Evolutionary conservation across 2,329 filamentous ascomycete genomes (phyloP).

Genomic region (Penicillium occitanis): DNA sequence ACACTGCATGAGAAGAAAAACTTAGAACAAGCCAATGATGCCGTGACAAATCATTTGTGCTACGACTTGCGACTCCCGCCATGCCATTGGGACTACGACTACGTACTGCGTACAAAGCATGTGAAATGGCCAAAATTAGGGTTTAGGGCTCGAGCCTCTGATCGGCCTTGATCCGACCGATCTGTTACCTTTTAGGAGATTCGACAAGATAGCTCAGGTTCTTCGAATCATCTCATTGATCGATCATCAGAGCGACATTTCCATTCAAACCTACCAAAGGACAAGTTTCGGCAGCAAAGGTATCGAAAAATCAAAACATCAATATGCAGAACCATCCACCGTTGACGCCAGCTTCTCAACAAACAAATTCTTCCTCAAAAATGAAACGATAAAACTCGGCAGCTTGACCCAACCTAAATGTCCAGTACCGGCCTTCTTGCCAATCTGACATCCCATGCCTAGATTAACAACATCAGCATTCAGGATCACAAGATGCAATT

Average conservation of each 20-base stretch:
- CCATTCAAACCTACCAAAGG: background rate
- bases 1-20: background rate
- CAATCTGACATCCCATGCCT: slow-evolving; percentile 20
- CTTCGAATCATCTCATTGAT: background rate
- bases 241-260: background rate
- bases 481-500: background rate
- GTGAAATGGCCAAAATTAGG: background rate
- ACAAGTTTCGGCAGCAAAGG: background rate
- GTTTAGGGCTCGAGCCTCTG: background rate
- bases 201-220: background rate
- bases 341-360: background rate
- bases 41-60: background rate
- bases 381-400: slow-evolving; percentile 10
- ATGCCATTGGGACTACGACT: background rate
- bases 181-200: background rate
- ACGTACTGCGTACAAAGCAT: background rate
- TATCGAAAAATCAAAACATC: background rate
- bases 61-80: background rate
- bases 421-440: slow-evolving; percentile 17
- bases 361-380: slow-evolving; percentile 14
- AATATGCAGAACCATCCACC: slow-evolving; percentile 16
- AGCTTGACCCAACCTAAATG: slow-evolving; percentile 5
- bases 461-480: background rate
- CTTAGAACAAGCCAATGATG: background rate
- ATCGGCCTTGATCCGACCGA: background rate